Evolutionary conservation across 1,284 basidiomycete species (phyloP).

Genomic region (Ganoderma resinaceum): DNA sequence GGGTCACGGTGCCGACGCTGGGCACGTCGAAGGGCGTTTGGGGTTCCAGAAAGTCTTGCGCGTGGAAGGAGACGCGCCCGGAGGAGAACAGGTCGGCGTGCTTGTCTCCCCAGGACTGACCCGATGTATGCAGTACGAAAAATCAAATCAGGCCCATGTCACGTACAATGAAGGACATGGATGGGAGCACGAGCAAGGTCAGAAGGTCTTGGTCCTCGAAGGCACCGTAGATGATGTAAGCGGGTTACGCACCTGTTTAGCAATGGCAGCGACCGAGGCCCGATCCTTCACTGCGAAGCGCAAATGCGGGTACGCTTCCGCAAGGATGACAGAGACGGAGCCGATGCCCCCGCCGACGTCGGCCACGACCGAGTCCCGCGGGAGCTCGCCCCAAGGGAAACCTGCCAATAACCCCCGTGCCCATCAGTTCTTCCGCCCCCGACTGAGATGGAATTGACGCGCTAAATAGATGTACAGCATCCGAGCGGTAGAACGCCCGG

Average conservation of each 20-base stretch:
- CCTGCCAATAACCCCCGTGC: constrained; percentile 43
- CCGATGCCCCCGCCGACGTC: constrained; percentile 43
- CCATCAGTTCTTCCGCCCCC: background rate
- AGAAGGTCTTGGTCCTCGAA: background rate
- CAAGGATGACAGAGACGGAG: constrained; percentile 32
- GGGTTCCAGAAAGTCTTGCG: constrained; percentile 30
- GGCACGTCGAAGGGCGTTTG: constrained; percentile 20
- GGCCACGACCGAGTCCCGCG: constrained; percentile 49
- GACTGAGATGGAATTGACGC: background rate
- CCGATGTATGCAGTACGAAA: background rate
- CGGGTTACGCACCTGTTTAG: constrained; percentile 22
- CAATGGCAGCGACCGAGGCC: constrained; percentile 38
- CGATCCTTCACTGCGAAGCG: constrained; percentile 42
- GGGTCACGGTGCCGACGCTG: constrained; percentile 17
- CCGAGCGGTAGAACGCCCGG: background rate
- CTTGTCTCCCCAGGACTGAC: constrained; percentile 27
- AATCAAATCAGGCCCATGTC: background rate
- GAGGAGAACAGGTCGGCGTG: constrained; percentile 23
- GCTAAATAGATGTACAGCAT: background rate
- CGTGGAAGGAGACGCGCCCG: constrained; percentile 23
- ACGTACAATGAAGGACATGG: background rate
- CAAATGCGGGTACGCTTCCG: constrained; percentile 32
- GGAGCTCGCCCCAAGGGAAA: constrained; percentile 68
- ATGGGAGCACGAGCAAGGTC: background rate
- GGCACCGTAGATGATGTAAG: constrained; percentile 20